Evolutionary conservation across 345 rosid genomes (phyloP), one percentile per base, ranked within the genome.

Genomic region (Cardamine resedifolia): DNA sequence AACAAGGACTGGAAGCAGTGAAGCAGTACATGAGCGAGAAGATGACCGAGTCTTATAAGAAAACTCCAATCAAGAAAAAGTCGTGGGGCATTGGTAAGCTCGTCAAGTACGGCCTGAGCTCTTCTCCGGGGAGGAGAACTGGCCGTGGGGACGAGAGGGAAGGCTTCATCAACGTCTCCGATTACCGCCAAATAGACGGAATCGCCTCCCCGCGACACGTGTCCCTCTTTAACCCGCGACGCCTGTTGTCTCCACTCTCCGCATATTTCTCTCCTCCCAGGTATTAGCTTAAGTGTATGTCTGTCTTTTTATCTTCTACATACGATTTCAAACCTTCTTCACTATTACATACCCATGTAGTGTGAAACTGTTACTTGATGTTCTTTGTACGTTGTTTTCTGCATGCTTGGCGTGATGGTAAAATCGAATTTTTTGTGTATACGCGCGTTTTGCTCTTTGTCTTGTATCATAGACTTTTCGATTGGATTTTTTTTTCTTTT

Each of bases 191-290:
- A 51, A 79, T 88, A 16, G 84, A 84, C 1, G 81, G 81, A 28
- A 82, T 85, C 21, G 81, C 90, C 44, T 85, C 92, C 2, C 92
- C 96, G 0, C 72, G 89, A 56, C 66, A 79, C 10, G 56, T 63
- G 58, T 84, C 88, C n/a, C 85, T 81, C 83, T 86, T 91, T 81
- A 87, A 91, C 2, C 93, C 96, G 0, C 79, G 88, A 39, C 87
- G 92, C 21, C 84, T 91, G 59, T 80, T 90, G 75, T 88, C 91
- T 1, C 79, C 89, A 51, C 11, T 75, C 21, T 68, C 79, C 7
- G 12, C 74, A 12, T 75, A 60, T 34, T 75, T 75, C 64, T 75
- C 79, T 61, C 79, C 79, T 52, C 79, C 79, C 0, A 60, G 79
- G 41, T 59, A 49, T 60, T 66, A 67, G 78, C 14, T 24, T 27